These are phyloP conservation scores for Vigna unguiculata DNA, from an alignment of 306 rosid species.

Conservation along the genomic window DNA sequence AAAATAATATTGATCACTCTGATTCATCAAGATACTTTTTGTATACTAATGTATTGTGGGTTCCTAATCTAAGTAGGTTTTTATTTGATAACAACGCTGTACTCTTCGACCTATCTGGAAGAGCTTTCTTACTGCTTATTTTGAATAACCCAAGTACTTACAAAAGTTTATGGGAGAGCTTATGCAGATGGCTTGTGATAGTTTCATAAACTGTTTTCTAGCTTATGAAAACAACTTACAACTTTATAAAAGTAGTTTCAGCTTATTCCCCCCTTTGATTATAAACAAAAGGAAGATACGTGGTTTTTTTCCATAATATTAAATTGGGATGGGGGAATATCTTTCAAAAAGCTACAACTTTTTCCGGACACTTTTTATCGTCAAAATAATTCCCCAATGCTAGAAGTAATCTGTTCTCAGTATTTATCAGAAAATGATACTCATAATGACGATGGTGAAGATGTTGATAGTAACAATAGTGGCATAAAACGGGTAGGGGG, in stretches of 20 bases:
- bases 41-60: constrained; percentile 4
- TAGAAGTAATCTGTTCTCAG: constrained; percentile 3
- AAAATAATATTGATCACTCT: constrained; percentile 24
- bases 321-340: neutral
- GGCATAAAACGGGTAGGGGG: constrained; percentile 13
- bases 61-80: constrained; percentile 1
- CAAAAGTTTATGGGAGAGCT: neutral
- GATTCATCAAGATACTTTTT: constrained; percentile 23
- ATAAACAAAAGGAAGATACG: neutral
- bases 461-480: neutral
- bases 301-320: neutral
- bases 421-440: constrained; percentile 19
- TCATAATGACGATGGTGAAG: neutral
- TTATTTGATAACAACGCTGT: constrained; percentile 18
- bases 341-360: constrained; percentile 16
- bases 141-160: neutral
- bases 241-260: neutral
- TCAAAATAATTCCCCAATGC: constrained; percentile 1
- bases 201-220: neutral
- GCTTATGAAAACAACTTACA: neutral
- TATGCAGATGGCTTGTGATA: neutral
- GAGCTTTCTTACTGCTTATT: neutral
- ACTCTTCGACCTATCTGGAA: neutral
- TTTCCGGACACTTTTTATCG: neutral
- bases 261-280: neutral